Evolutionary conservation across 495 filamentous ascomycete genomes (phyloP).

Genomic region (Neurospora sp.): DNA sequence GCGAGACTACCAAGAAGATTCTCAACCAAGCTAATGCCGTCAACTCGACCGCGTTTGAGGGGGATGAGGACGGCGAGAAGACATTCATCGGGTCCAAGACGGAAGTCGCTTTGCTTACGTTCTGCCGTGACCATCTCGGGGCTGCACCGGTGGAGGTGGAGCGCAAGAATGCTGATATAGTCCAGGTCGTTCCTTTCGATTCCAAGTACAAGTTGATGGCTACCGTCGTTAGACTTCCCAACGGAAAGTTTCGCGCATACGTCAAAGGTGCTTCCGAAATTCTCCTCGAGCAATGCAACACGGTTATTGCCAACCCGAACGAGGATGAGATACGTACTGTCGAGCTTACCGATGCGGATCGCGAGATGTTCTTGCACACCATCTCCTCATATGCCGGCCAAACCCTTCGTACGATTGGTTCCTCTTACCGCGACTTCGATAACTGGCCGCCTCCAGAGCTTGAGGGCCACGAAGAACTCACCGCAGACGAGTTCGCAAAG

Average conservation of each 20-base stretch:
- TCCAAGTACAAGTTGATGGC: constrained; percentile 85
- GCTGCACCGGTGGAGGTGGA: constrained; percentile 61
- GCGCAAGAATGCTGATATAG: constrained; percentile 56
- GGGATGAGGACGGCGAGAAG: constrained; percentile 61
- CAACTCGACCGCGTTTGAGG: constrained; percentile 86
- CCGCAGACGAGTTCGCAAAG: constrained; percentile 59
- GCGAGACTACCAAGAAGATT: constrained; percentile 46
- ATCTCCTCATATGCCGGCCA: constrained; percentile 72
- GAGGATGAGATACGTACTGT: constrained; percentile 40
- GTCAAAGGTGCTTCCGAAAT: constrained; percentile 88
- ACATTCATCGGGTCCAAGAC: constrained; percentile 85
- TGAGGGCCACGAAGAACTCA: constrained; percentile 58
- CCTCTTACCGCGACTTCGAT: constrained; percentile 82
- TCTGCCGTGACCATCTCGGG: constrained; percentile 63
- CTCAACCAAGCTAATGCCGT: constrained; percentile 65
- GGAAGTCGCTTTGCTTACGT: constrained; percentile 68
- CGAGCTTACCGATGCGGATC: constrained; percentile 46
- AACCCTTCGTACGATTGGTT: constrained; percentile 78
- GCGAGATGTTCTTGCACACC: constrained; percentile 47
- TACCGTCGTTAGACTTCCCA: constrained; percentile 52
- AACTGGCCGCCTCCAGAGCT: constrained; percentile 76
- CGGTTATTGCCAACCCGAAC: constrained; percentile 57
- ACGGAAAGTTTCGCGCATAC: constrained; percentile 58
- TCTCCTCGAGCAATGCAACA: constrained; percentile 58
- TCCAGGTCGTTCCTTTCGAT: constrained; percentile 77